Base-by-base conservation (phyloP, 176 grass and related monocot species). In the Elymus sibiricus region DNA sequence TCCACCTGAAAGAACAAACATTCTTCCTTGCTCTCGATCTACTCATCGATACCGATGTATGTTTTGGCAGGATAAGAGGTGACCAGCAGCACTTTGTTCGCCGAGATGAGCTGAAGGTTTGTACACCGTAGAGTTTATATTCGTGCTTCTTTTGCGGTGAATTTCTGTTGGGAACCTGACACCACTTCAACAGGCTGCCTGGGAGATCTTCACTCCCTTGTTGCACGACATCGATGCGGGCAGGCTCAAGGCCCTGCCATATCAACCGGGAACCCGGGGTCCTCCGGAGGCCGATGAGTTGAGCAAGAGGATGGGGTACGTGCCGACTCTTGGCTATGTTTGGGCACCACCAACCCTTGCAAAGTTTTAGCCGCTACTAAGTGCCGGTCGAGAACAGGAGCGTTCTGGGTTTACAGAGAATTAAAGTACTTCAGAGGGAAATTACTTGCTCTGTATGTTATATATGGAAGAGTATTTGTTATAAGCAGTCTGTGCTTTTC, bases 31-130 rank as follows among this genome's bases (percentile, higher is more conserved):
- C 16, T 5, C 43, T 84, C 51, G 58, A 21, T 75, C 15, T 71
- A 24, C n/a, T 76, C 14, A 79, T 39, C 0, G 4, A 24, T 83
- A 68, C 16, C 72, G 13, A 80, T 67, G 3, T 85, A 69, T 85
- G 0, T 83, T 74, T 92, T 55, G 15, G 88, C 88, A 99, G 97
- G 58, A 94, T 96, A 90, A 93, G 94, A 85, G 97, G 97, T 66
- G 97, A 99, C 31, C 97, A 96, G 86, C 97, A 99, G 72, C 97
- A 99, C 70, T 99, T 96, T 4, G 97, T 99, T 64, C 94, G 97
- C 77, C 88, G 97, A 42, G 97, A 99, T 63, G 97, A 96, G 70
- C 82, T 96, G 49, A 99, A 76, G 91, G 97, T 99, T 78, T 86
- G 90, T 88, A 16, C 28, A 8, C 21, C 13, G 10, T 29, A 17